These are phyloP conservation scores for Aspergillus ostianus DNA, from an alignment of 495 filamentous ascomycete species.

Conservation along the genomic window DNA sequence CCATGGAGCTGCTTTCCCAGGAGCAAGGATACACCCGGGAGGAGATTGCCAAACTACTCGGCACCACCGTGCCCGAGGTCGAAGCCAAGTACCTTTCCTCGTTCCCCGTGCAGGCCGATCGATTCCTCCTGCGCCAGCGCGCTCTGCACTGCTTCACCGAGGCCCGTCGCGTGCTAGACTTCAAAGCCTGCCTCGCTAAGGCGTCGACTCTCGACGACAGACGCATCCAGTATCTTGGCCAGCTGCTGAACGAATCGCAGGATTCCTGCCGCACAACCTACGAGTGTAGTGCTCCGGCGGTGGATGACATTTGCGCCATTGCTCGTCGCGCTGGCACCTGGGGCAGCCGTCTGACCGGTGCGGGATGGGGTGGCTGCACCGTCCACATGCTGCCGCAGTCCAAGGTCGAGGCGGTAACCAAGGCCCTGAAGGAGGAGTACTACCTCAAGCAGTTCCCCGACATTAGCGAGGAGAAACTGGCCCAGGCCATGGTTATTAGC, in stretches of 20 bases:
- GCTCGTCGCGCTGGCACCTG: conserved; percentile 75
- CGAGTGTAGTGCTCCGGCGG: conserved; percentile 85
- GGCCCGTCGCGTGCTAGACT: conserved; percentile 80
- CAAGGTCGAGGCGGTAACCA: conserved; percentile 77
- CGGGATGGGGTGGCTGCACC: conserved; percentile 94
- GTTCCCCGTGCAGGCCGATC: conserved; percentile 83
- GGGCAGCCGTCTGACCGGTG: conserved; percentile 86
- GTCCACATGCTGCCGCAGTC: conserved; percentile 88
- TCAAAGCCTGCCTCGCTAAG: conserved; percentile 66
- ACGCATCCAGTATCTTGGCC: conserved; percentile 71
- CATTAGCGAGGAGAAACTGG: conserved; percentile 69
- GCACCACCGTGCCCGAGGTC: conserved; percentile 66
- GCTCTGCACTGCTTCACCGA: conserved; percentile 89
- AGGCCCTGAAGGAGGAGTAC: conserved; percentile 76
- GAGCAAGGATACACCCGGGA: conserved; percentile 83
- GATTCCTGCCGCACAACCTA: conserved; percentile 78
- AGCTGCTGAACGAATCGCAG: conserved; percentile 86
- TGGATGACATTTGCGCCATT: conserved; percentile 82
- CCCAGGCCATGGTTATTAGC: conserved; percentile 83
- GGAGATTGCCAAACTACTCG: conserved; percentile 75
- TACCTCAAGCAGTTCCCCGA: conserved; percentile 70
- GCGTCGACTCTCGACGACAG: conserved; percentile 52
- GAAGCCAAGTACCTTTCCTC: conserved; percentile 71
- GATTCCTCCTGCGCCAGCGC: conserved; percentile 83
- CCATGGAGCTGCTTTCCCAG: conserved; percentile 62